Evolutionary conservation across 148 eudicot species (phyloP).

Genomic region (Euryodendron excelsum): DNA sequence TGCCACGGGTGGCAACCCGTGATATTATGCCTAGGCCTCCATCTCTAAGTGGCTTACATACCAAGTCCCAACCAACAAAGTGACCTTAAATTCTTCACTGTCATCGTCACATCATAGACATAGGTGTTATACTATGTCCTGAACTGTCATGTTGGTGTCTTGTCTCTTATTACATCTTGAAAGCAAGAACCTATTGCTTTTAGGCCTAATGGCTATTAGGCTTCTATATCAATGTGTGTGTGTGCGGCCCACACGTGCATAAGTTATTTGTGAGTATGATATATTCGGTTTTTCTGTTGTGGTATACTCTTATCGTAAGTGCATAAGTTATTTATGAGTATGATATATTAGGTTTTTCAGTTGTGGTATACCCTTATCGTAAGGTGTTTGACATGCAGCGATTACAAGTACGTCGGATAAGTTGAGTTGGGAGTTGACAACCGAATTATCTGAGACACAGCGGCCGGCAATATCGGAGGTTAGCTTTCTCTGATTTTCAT

Average conservation of each 20-base stretch:
- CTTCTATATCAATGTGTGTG: neutral
- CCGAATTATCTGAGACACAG: conserved; percentile 44
- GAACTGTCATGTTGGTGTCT: too few relatives aligned
- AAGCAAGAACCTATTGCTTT: neutral
- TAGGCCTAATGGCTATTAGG: neutral
- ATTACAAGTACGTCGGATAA: conserved; percentile 29
- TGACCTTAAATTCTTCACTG: too few relatives aligned
- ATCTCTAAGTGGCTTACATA: too few relatives aligned
- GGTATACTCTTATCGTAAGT: conserved; percentile 6
- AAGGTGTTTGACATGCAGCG: conserved; percentile 41
- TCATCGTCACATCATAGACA: too few relatives aligned
- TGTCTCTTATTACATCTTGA: neutral
- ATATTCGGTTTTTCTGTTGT: neutral
- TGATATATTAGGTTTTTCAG: neutral
- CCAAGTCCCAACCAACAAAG: too few relatives aligned
- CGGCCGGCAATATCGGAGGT: conserved; percentile 55
- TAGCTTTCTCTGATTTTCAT: conserved; percentile 11
- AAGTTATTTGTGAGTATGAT: neutral
- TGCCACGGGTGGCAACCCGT: too few relatives aligned
- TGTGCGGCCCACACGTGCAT: neutral
- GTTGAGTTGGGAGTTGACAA: conserved; percentile 42
- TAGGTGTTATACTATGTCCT: too few relatives aligned
- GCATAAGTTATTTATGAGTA: neutral
- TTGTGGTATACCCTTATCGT: conserved; percentile 6
- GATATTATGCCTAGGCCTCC: too few relatives aligned